Percentiles rank a stretch among this genome's conserved stretches.
Evolutionary conservation across 139 green algal genomes (phyloP).

Genomic region (Spirogloea muscicola): DNA sequence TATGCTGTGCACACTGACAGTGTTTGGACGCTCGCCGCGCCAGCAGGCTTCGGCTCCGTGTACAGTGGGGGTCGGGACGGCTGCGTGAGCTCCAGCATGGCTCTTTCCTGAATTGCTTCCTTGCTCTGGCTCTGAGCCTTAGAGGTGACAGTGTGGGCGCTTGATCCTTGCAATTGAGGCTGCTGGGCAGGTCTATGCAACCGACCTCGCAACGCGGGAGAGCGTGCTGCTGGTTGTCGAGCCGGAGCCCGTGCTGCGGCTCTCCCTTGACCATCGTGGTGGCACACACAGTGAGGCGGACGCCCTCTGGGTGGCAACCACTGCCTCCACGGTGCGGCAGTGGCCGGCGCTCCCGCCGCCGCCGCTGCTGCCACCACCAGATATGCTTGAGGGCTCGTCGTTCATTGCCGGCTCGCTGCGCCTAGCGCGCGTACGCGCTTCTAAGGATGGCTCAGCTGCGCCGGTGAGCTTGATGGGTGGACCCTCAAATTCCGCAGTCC

Average conservation of each 20-base stretch:
- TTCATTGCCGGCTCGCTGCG: neutral
- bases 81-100: too few species aligned
- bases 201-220: conserved; percentile 59
- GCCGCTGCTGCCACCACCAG: too few species aligned
- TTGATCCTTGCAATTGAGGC: too few species aligned
- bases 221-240: conserved; percentile 71
- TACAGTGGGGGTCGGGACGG: conserved; percentile 76
- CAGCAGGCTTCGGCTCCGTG: conserved; percentile 54
- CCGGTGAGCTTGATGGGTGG: too few species aligned
- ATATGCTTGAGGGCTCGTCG: too few species aligned
- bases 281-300: neutral
- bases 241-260: conserved; percentile 55
- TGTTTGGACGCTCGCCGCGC: conserved; percentile 74
- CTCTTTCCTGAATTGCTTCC: too few species aligned
- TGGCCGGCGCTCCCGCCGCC: conserved; percentile 7
- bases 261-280: conserved; percentile 32
- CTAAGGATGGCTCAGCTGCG: too few species aligned
- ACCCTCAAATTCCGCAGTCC: too few species aligned
- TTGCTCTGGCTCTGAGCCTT: too few species aligned
- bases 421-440: neutral
- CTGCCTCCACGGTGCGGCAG: conserved; percentile 45
- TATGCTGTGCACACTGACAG: conserved; percentile 70
- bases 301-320: conserved; percentile 63
- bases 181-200: conserved; percentile 53
- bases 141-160: too few species aligned